These are phyloP conservation scores for Rhodotorula sp. DNA, from an alignment of 1,284 basidiomycete species.

Conservation along the genomic window DNA sequence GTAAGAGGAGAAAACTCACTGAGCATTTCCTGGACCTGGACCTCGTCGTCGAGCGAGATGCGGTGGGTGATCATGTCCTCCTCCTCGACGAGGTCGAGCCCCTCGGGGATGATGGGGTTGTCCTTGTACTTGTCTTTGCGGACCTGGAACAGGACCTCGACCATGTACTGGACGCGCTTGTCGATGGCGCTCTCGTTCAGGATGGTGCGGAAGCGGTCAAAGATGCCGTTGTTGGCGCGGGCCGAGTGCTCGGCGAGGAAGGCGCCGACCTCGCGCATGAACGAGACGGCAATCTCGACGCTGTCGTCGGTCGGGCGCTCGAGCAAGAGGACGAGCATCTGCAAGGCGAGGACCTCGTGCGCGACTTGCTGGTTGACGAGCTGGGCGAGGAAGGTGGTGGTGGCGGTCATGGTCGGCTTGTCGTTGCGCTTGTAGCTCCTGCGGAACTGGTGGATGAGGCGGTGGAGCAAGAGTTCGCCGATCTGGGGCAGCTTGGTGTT, in stretches of 20 bases:
- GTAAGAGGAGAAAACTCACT: constrained; percentile 60
- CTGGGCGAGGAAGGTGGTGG: constrained; percentile 94
- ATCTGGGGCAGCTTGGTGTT: constrained; percentile 97
- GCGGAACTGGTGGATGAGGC: constrained; percentile 92
- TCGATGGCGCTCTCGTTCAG: constrained; percentile 93
- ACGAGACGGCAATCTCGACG: constrained; percentile 96
- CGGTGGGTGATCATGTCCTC: constrained; percentile 96
- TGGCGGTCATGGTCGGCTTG: constrained; percentile 93
- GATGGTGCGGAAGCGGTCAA: constrained; percentile 93
- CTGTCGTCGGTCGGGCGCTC: constrained; percentile 96
- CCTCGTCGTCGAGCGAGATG: constrained; percentile 84
- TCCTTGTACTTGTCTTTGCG: constrained; percentile 99
- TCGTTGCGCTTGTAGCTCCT: constrained; percentile 95
- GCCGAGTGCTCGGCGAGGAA: constrained; percentile 92
- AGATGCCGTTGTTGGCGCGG: constrained; percentile 88
- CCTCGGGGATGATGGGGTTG: constrained; percentile 89
- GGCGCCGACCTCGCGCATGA: constrained; percentile 95
- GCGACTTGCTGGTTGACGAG: constrained; percentile 95
- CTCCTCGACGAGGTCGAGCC: constrained; percentile 93
- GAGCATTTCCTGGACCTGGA: constrained; percentile 89
- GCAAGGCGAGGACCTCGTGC: constrained; percentile 89
- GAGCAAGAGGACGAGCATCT: constrained; percentile 89
- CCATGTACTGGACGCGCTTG: constrained; percentile 98
- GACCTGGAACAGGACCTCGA: constrained; percentile 97
- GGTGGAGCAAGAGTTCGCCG: constrained; percentile 83